Base-by-base conservation (phyloP, 164 flowering plant species). In the Berberis thunbergii region DNA sequence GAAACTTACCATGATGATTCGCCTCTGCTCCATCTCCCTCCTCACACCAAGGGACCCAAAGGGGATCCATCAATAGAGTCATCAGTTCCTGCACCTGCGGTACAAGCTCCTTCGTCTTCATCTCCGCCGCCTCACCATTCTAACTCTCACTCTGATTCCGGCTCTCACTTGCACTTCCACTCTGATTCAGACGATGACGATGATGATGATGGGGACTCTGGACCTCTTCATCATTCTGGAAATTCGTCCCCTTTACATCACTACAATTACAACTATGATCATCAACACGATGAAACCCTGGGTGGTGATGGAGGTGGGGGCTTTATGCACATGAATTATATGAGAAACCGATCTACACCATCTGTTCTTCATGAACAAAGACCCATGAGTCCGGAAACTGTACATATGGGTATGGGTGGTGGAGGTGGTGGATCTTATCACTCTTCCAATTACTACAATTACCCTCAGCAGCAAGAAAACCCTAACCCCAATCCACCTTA, bases 301-400 rank as follows among this genome's bases (percentile, higher is more conserved):
- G 40, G 10, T 7, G 11, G 39, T 69, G 46, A 43, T 38, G 71
- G n/a, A n/a, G n/a, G 60, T 12, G 58, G 57, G 59, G 73, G 45
- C 4, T 67, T 59, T 79, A 74, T 76, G 84, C 71, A 75, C 54
- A 76, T 81, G 79, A 85, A 82, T 71, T 93, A 69, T 62, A 90
- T 88, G 96, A 84, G 70, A 74, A 85, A 76, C 10, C 80, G 76
- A 54, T 61, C 78, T 40, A 71, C 84, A 7, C 85, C 81, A 10
- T 77, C 96, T 1, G 80, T 91, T 7, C 68, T 81, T 39, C 83
- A 84, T 64, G 74, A 87, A 77, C 92, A 84, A 58, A 76, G 77
- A 61, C 98, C 91, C 3, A 60, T 74, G 64, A 74, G 64, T 50
- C 71, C 87, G 0, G 85, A 83, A 54, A 83, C 73, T 44, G 77